These are phyloP conservation scores for Citrus australasica DNA, from an alignment of 345 rosid species.

Conservation along the genomic window DNA sequence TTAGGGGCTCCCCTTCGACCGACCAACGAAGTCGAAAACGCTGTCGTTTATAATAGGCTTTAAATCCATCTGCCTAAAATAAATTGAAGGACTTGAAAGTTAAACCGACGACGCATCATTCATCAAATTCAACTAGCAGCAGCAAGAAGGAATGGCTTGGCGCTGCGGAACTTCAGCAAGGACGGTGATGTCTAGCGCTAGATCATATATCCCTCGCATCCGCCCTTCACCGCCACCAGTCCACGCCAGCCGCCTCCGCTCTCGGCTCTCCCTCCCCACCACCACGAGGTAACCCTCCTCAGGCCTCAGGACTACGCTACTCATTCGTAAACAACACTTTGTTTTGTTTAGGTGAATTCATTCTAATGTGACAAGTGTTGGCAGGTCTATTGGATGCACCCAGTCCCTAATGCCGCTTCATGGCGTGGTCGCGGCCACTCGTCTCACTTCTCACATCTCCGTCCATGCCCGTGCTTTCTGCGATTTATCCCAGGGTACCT, in stretches of 20 bases:
- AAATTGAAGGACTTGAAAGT: too few species aligned
- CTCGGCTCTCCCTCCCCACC: conserved; percentile 22
- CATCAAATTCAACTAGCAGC: not conserved
- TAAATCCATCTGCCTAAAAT: not conserved
- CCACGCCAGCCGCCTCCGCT: not conserved
- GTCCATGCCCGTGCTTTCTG: conserved; percentile 25
- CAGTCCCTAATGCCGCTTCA: conserved; percentile 28
- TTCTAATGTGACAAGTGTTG: not conserved
- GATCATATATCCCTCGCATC: conserved; percentile 19
- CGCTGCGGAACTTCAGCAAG: conserved; percentile 24
- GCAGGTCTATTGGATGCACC: conserved; percentile 22
- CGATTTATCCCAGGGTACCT: conserved; percentile 34
- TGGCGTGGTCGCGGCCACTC: conserved; percentile 21
- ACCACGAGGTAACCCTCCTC: conserved; percentile 7
- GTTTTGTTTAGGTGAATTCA: not conserved
- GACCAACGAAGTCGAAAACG: not conserved
- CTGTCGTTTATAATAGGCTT: not conserved
- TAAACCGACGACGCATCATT: too few species aligned
- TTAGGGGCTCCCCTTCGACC: too few species aligned
- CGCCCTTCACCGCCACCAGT: conserved; percentile 10
- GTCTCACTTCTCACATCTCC: conserved; percentile 25
- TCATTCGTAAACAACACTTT: too few species aligned
- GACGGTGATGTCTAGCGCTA: conserved; percentile 16
- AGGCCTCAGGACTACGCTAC: not conserved
- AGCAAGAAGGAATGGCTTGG: conserved; percentile 19